Evolutionary conservation across 768 basidiomycete species (phyloP), one percentile per base, ranked within the genome.

Genomic region (Porpolomopsis calyptriformis): DNA sequence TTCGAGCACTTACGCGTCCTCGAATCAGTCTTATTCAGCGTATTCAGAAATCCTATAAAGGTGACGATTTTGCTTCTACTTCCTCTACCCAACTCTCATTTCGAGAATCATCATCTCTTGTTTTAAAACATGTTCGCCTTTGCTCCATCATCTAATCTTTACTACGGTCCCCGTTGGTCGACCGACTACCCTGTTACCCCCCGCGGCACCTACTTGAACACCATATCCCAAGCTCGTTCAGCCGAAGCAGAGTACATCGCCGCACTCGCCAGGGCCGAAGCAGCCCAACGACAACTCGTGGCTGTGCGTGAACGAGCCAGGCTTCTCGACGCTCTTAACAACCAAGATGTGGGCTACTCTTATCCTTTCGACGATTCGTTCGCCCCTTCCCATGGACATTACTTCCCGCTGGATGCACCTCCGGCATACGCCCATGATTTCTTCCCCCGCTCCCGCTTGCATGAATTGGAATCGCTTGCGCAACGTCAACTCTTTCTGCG

Each of bases 231-330:
- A 44, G 63, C 61, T 16, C 58, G 60, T 47, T 60, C 64, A 39
- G 66, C 68, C 4, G 64, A 68, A 51, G 59, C 59, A 11, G 62
- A 67, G 34, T 66, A 64, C 31, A 54, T 69, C 27, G 61, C 63
- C 31, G 61, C 58, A 4, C 56, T 25, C 14, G 42, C 47, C 16
- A 20, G 35, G 5, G 35, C 38, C n/a, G n/a, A 67, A 40, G 60
- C 62, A 26, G 48, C 53, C 5, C 60, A 54, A 22, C 19, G 35
- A 23, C 36, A 18, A 34, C 58, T 52, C 4, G 68, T 65, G 38
- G 14, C 16, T 10, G 10, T 19, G 20, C 38, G 38, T 41, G 65
- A 68, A 46, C 55, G 54, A 16, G 55, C 53, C 18, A n/a, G n/a
- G n/a, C 52, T 66, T 11, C 59, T 56, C 39, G 45, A 50, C 20